Percentiles rank a stretch among this genome's conserved stretches.
Conservation (phyloP, 306 rosid genomes). For the Pyrus communis region DNA sequence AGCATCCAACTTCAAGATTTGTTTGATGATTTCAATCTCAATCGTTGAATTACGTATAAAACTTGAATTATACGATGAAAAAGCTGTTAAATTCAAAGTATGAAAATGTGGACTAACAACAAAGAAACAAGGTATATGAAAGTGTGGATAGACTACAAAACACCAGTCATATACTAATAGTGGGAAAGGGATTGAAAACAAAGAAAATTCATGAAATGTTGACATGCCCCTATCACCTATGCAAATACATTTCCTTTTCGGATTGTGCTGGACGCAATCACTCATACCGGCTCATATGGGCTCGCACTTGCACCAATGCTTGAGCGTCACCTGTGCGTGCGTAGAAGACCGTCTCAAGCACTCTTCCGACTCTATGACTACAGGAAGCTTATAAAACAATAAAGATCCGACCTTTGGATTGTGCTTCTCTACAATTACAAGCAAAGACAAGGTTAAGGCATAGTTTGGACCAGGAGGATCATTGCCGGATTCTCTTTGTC, state of each 20-base stretch:
- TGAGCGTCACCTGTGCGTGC: not conserved
- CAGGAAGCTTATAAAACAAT: not conserved
- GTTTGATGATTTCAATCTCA: not conserved
- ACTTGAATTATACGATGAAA: not conserved
- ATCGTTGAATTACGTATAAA: not conserved
- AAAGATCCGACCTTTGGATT: conserved; percentile 32
- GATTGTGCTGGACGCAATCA: not conserved
- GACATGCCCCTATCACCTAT: not conserved
- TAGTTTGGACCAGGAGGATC: not conserved
- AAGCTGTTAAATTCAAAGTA: not conserved
- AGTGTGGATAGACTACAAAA: not conserved
- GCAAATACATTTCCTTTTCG: not conserved
- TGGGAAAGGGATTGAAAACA: not conserved
- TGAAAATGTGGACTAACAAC: not conserved
- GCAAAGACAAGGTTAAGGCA: conserved; percentile 30
- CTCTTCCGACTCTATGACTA: no score
- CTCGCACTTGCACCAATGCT: no score
- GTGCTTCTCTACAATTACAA: conserved; percentile 20
- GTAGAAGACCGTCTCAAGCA: not conserved
- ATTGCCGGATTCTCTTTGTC: no score
- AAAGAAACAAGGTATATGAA: not conserved
- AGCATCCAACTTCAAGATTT: not conserved
- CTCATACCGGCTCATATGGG: not conserved
- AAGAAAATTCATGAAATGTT: not conserved
- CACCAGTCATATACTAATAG: not conserved